Evolutionary conservation across 371 early-diverging fungal genomes (phyloP), one percentile per base, ranked within the genome.

Genomic region (Syncephalastrum monosporum): DNA sequence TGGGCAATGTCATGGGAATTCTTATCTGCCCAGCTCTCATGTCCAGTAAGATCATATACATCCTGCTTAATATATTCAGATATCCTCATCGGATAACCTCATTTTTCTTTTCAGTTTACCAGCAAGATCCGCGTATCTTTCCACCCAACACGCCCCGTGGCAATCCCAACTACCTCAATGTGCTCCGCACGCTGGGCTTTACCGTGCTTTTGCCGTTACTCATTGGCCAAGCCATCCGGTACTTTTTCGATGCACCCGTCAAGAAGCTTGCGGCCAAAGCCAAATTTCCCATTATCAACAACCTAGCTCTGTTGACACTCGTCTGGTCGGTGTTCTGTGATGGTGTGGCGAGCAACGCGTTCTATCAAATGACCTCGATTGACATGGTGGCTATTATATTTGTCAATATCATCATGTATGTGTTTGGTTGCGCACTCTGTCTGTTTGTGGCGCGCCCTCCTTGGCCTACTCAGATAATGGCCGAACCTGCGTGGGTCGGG

Each of bases 321-420:
- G 88, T 91, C 19, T 91, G 86, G 85, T 81, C 82, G 38, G 85
- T 88, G 13, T 89, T 91, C 55, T 85, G 87, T 67, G 88, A 91
- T 68, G 84, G 88, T 15, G 87, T 88, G 43, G 65, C 82, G 12
- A 81, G 79, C 51, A 56, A 85, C 59, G 78, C 85, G 1, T 82
- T 77, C 25, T 57, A 73, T 15, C 60, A 65, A 13, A 73, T 82
- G 47, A 65, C 68, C n/a, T 80, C 80, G 2, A 76, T 79, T 0
- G 83, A 82, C 59, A 74, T 86, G 38, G 74, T 85, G 33, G 82
- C 86, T 25, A 77, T 87, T 46, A 71, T 84, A 15, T 70, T 78
- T 42, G 71, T 87, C 5, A 75, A 83, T 52, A 73, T 82, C 0
- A 60, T 67, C 27, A 75, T 81, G 60, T 86, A 79, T 25, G 43